A percentile compares a stretch with the other conserved stretches of the same genome.
These are phyloP conservation scores for Bimuria novae-zelandiae DNA, from an alignment of 2,329 filamentous ascomycete species.

Conservation along the genomic window DNA sequence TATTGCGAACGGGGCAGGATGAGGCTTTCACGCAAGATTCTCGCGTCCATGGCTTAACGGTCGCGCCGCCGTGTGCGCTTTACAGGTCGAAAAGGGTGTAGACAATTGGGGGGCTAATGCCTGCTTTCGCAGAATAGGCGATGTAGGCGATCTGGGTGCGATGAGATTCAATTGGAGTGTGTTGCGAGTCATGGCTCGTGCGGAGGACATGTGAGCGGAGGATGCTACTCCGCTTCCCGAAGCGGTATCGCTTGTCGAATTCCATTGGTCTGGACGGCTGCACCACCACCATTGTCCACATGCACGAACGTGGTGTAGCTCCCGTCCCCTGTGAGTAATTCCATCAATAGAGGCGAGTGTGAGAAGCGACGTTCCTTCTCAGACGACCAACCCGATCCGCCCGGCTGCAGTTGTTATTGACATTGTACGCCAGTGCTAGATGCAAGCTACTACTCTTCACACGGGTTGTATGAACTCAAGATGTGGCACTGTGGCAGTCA, in stretches of 20 bases:
- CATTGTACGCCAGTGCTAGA: neutral
- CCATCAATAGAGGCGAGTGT: constrained; percentile 4
- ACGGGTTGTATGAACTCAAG: too few species aligned
- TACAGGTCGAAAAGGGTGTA: neutral
- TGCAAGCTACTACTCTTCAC: too few species aligned
- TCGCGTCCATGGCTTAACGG: constrained; percentile 4
- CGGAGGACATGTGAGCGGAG: neutral
- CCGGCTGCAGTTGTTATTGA: neutral
- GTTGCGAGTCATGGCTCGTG: too few species aligned
- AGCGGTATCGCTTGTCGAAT: neutral
- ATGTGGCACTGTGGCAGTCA: neutral
- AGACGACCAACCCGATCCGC: neutral
- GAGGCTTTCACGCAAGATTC: neutral
- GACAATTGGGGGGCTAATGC: constrained; percentile 13
- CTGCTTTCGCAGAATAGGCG: constrained; percentile 9
- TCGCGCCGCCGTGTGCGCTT: constrained; percentile 13
- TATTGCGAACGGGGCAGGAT: neutral
- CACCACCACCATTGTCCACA: neutral
- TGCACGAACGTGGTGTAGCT: neutral
- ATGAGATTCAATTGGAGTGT: neutral
- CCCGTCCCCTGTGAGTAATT: neutral
- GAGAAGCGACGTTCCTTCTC: neutral
- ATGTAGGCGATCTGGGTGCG: neutral
- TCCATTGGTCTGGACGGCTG: neutral
- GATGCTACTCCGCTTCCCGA: neutral